Base-by-base conservation (phyloP, 2,329 filamentous ascomycete genomes). In the Ophiostoma piceae region DNA sequence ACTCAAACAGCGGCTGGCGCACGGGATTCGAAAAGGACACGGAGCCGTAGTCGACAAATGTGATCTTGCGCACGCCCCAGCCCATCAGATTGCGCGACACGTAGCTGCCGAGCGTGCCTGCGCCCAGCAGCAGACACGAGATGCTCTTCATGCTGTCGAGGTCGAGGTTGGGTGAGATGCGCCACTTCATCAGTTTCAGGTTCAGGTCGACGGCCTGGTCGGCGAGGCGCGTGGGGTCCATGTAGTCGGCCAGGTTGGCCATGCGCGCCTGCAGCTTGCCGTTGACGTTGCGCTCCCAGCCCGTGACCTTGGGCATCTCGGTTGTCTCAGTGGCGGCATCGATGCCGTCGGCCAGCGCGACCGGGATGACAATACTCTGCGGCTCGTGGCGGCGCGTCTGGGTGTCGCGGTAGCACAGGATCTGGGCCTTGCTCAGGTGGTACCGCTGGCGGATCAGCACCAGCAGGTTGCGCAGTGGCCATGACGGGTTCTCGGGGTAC, bases 11-110 rank as follows among this genome's bases (percentile, higher is more conserved):
- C 1, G 95, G 94, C 77, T 99, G 95, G 43, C 95, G 88, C 11
- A 98, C 95, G 0, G 95, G 95, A 76, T 99, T 99, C 1, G 94
- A 98, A 78, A 93, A 99, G 7, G 94, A 97, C 43, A 99, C 94
- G 4, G 85, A 87, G 12, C 92, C 95, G 75, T 96, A 96, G 80
- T 99, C 95, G 72, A 99, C 88, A 77, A 99, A 97, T 0, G 94
- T 97, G 74, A 99, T 94, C 77, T 96, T 95, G 32, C 91, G 87
- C 12, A 98, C 93, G 14, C 95, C 95, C 95, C 95, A 99, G 1
- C 92, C 95, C 84, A 98, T 89, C 57, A 99, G 80, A 72, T 94
- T 96, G 68, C 95, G 87, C 12, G 94, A 92, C 26, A 99, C 94
- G 77, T 98, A 98, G 72, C 92, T 94, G 9, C 95, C 95, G 1